These are phyloP conservation scores for Nitzschia palea DNA, from an alignment of 108 stramenopile species.

Conservation along the genomic window DNA sequence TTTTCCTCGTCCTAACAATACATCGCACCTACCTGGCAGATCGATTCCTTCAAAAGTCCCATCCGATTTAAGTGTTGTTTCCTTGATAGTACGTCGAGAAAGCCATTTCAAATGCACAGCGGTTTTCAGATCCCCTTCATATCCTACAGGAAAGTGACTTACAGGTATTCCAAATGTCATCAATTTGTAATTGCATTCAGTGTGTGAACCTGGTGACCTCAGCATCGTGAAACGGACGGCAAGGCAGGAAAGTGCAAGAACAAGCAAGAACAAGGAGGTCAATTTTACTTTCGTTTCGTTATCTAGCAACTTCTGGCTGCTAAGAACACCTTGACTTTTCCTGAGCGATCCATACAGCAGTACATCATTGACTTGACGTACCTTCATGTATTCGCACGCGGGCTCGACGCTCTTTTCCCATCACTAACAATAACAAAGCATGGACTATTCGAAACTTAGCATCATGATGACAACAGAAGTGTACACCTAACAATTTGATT, in stretches of 20 bases:
- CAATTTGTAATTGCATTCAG: slow-evolving; percentile 6
- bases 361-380: too few relatives aligned
- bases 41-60: not conserved
- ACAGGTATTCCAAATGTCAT: slow-evolving; percentile 11
- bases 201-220: slow-evolving; percentile 2
- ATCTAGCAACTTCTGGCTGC: too few relatives aligned
- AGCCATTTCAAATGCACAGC: slow-evolving; percentile 11
- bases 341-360: too few relatives aligned
- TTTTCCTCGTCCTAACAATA: slow-evolving; percentile 31
- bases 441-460: not conserved
- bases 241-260: not conserved
- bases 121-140: not conserved
- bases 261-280: too few relatives aligned
- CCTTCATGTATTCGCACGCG: slow-evolving; percentile 6
- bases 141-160: slow-evolving; percentile 2
- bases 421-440: not conserved
- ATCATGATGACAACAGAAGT: slow-evolving; percentile 16
- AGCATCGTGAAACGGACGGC: not conserved
- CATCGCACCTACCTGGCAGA: slow-evolving; percentile 15
- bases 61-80: not conserved
- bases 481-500: not conserved
- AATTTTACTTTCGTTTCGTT: too few relatives aligned
- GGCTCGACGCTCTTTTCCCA: not conserved
- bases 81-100: not conserved
- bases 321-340: too few relatives aligned